Conservation (phyloP, 75 land plant genomes). For the Pinus tabuliformis region DNA sequence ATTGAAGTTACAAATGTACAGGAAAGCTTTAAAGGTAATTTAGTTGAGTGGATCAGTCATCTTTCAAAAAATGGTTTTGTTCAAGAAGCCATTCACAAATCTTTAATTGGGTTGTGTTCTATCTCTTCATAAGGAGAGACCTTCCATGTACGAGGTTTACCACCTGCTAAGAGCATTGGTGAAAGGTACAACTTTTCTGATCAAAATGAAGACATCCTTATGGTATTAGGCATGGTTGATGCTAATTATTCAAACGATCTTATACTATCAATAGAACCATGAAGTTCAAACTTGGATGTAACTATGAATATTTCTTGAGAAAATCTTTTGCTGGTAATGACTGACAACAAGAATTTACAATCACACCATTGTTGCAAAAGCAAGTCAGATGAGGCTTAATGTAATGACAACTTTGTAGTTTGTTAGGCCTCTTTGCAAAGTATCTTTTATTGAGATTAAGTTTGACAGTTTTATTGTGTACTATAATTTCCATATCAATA, state of each 20-base stretch:
- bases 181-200: constrained; percentile 43
- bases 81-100: constrained; percentile 52
- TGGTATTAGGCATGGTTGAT: constrained; percentile 13
- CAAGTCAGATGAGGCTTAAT: no score
- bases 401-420: no score
- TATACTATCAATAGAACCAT: no score
- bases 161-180: constrained; percentile 51
- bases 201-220: constrained; percentile 64
- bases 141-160: constrained; percentile 79
- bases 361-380: no score
- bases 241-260: no score
- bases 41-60: constrained; percentile 78
- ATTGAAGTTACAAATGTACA: constrained; percentile 39
- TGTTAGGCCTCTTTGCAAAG: no score
- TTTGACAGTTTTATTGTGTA: no score
- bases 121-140: constrained; percentile 66
- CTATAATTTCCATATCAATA: neutral
- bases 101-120: constrained; percentile 55
- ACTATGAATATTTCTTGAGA: no score
- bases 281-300: no score
- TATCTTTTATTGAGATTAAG: no score
- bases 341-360: no score
- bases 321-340: no score
- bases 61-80: constrained; percentile 36
- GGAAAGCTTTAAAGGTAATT: constrained; percentile 65